phyloP scores from a whole-genome alignment of 2,329 filamentous ascomycete genomes.

The Colletotrichum echinochloae region DNA sequence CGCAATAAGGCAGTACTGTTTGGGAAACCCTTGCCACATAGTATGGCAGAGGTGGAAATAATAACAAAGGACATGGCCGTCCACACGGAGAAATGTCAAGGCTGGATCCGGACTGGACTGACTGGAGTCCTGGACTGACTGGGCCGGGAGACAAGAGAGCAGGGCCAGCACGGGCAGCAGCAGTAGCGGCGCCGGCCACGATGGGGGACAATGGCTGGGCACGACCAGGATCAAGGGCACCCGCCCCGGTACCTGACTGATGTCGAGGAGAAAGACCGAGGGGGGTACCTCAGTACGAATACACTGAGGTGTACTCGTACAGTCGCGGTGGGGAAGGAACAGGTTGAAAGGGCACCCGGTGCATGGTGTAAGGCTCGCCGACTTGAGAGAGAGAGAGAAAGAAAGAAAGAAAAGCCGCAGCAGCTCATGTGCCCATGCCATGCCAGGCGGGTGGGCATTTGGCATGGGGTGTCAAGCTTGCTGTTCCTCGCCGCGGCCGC shows the following conservation, averaged over 20 bases:
- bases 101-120: slow-evolving; percentile 55
- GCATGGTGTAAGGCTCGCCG: slow-evolving; percentile 50
- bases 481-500: background rate
- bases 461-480: slow-evolving; percentile 34
- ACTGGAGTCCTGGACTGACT: too few relatives aligned
- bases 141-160: slow-evolving; percentile 43
- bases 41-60: slow-evolving; percentile 61
- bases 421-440: slow-evolving; percentile 49
- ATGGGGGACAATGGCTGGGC: slow-evolving; percentile 41
- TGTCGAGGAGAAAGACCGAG: slow-evolving; percentile 20
- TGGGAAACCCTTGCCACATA: slow-evolving; percentile 55
- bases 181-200: slow-evolving; percentile 47
- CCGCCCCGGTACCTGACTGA: slow-evolving; percentile 55
- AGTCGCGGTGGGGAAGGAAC: slow-evolving; percentile 51
- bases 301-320: slow-evolving; percentile 4
- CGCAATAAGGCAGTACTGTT: slow-evolving; percentile 53
- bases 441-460: slow-evolving; percentile 43
- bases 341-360: slow-evolving; percentile 46
- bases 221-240: slow-evolving; percentile 44
- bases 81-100: slow-evolving; percentile 61
- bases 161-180: slow-evolving; percentile 54
- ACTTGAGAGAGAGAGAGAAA: slow-evolving; percentile 52
- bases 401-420: slow-evolving; percentile 51
- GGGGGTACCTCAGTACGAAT: slow-evolving; percentile 23
- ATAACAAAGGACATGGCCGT: slow-evolving; percentile 58